A percentile compares a stretch with the other conserved stretches of the same genome.
These are phyloP conservation scores for Cryptosporidium tyzzeri DNA, from an alignment of 169 alveolate genomes.

Conservation along the genomic window DNA sequence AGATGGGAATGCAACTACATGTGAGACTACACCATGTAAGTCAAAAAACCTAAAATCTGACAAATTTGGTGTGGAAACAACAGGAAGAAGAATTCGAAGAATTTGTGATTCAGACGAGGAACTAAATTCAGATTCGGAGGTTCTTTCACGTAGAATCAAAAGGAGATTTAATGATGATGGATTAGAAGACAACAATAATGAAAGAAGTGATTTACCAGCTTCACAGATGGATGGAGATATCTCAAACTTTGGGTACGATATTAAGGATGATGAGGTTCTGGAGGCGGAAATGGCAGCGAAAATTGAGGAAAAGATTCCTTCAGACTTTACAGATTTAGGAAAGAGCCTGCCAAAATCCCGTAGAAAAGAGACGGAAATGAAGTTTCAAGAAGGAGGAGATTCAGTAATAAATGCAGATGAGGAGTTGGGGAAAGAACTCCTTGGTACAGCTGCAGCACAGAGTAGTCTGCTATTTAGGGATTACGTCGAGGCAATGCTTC, in stretches of 20 bases:
- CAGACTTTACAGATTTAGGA: constrained; percentile 1
- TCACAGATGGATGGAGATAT: background rate
- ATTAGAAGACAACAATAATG: background rate
- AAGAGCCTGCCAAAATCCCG: background rate
- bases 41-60: background rate
- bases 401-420: constrained; percentile 67
- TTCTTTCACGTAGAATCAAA: constrained; percentile 8
- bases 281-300: constrained; percentile 15
- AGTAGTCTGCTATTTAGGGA: constrained; percentile 61
- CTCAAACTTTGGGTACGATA: background rate
- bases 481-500: constrained; percentile 58
- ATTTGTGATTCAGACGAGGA: constrained; percentile 71
- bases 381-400: constrained; percentile 2
- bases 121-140: constrained; percentile 28
- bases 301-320: constrained; percentile 1
- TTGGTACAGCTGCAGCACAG: constrained; percentile 76
- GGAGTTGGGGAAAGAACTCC: constrained; percentile 64
- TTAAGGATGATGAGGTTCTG: constrained; percentile 28
- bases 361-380: background rate
- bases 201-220: background rate
- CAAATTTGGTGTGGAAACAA: constrained; percentile 15
- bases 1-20: constrained; percentile 51
- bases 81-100: constrained; percentile 76
- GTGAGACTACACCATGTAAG: constrained; percentile 71
- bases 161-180: constrained; percentile 1